Evolutionary conservation across 164 flowering plant genomes (phyloP).

Genomic region (Piper longum): DNA sequence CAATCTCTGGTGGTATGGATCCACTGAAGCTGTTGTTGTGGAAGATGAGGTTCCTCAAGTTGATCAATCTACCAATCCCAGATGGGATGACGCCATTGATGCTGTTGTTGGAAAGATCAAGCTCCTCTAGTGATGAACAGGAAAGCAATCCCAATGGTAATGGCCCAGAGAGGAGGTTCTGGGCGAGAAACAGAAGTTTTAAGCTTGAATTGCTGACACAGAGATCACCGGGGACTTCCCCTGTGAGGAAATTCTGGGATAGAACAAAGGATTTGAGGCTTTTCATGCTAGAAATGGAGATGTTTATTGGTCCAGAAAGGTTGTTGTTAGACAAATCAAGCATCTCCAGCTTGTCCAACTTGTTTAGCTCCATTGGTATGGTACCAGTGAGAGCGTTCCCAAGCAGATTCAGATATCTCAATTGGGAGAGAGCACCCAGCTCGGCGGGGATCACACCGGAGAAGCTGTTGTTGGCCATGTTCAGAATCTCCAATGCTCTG

Average conservation of each 20-base stretch:
- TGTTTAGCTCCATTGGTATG: conserved; percentile 50
- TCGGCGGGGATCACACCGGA: conserved; percentile 63
- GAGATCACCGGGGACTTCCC: conserved; percentile 32
- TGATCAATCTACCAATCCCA: conserved; percentile 27
- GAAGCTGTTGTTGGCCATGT: conserved; percentile 70
- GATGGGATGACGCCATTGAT: conserved; percentile 48
- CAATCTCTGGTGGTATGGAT: conserved; percentile 48
- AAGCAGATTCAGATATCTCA: conserved; percentile 62
- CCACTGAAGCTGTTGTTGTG: conserved; percentile 80
- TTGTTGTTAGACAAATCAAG: conserved; percentile 68
- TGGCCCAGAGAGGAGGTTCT: conserved; percentile 44
- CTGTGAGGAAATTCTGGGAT: conserved; percentile 44
- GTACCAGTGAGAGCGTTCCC: conserved; percentile 59
- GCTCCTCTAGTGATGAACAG: conserved; percentile 47
- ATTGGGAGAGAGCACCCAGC: conserved; percentile 28
- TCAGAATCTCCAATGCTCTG: conserved; percentile 33
- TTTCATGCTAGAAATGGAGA: conserved; percentile 22
- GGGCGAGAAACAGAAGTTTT: conserved; percentile 33
- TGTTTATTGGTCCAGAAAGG: conserved; percentile 44
- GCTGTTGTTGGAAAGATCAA: conserved; percentile 64
- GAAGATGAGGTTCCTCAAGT: conserved; percentile 56
- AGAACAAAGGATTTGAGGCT: conserved; percentile 44
- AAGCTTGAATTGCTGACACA: conserved; percentile 39
- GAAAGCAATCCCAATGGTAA: conserved; percentile 42
- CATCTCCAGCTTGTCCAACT: conserved; percentile 30